These are phyloP conservation scores for Rhodotorula kratochvilovae DNA, from an alignment of 768 basidiomycete genomes.

Conservation along the genomic window DNA sequence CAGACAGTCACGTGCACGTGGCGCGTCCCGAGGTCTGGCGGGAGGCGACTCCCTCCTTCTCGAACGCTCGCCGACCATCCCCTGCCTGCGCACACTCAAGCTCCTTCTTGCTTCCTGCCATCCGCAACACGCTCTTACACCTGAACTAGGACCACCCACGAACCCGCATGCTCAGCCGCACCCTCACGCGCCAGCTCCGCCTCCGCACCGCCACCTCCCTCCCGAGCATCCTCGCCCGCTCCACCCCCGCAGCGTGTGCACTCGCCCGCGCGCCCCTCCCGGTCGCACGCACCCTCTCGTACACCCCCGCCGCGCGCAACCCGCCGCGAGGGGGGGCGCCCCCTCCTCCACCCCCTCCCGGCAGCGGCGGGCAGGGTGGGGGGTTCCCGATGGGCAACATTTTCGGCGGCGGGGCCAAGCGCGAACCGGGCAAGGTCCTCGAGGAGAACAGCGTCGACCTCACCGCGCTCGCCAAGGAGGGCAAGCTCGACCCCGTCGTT, in stretches of 20 bases:
- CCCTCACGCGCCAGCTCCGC: no score
- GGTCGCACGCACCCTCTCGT: background rate
- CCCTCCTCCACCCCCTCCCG: background rate
- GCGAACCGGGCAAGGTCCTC: slow-evolving; percentile 33
- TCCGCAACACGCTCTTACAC: background rate
- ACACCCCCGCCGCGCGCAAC: background rate
- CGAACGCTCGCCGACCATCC: no score
- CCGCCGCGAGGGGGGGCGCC: background rate
- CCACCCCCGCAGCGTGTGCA: background rate
- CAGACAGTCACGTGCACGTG: no score
- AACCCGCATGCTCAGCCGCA: background rate
- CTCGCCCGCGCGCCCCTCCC: background rate
- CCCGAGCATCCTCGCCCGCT: background rate
- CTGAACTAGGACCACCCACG: background rate
- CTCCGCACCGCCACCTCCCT: background rate
- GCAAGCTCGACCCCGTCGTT: slow-evolving; percentile 37
- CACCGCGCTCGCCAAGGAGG: slow-evolving; percentile 47
- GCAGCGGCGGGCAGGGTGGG: slow-evolving; percentile 13
- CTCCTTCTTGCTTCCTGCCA: background rate
- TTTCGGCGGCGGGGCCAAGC: slow-evolving; percentile 25
- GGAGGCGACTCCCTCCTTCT: no score
- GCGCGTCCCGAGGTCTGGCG: no score
- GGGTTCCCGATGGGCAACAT: slow-evolving; percentile 40
- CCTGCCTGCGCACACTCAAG: no score
- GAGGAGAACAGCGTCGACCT: slow-evolving; percentile 43